Base-by-base conservation (phyloP, 2,329 filamentous ascomycete genomes). In the Davidsoniella eucalypti region DNA sequence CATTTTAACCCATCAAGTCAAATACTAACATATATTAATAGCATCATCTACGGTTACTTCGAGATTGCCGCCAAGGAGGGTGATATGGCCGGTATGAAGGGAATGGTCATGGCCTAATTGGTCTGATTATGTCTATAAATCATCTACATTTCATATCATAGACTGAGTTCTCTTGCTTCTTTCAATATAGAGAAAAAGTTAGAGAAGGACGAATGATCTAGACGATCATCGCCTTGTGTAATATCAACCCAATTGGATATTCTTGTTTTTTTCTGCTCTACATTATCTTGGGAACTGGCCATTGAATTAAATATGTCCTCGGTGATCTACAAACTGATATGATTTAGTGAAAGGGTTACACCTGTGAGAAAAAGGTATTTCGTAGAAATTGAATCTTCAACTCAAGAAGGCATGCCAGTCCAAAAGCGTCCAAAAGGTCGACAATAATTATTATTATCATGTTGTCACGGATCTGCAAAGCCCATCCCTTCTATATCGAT, bases 41-140 rank as follows among this genome's bases (percentile, higher is more conserved):
- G 87, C 55, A 98, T 98, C 65, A 98, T 98, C 68, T 98, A 98
- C 68, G 87, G 88, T 57, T 98, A 98, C 73, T 98, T 98, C 61
- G 92, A 98, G 68, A 98, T 98, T 62, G 92, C 92, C 21, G 93
- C 93, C 61, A 95, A 95, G 71, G 92, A 98, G 69, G 92, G 92
- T 60, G 92, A 98, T 65, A 82, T 96, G 67, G 76, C 81, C 54
- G 86, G 87, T 58, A 79, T 82, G 76, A 80, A 81, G 67, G 78
- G 78, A 52, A 80, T 82, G 76, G 73, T 82, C 56, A 80, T 82
- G 78, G 78, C 78, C 60, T 82, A 74, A 72, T 21, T 36, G n/a
- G 36, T 10, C 17, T 25, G 17, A 26, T 16, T 33, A 26, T 50
- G 40, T 37, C 38, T 18, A 33, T 39, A 50, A 21, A 41, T 49